Evolutionary conservation across 305 asterid genomes (phyloP).

Genomic region (Striga hermonthica): DNA sequence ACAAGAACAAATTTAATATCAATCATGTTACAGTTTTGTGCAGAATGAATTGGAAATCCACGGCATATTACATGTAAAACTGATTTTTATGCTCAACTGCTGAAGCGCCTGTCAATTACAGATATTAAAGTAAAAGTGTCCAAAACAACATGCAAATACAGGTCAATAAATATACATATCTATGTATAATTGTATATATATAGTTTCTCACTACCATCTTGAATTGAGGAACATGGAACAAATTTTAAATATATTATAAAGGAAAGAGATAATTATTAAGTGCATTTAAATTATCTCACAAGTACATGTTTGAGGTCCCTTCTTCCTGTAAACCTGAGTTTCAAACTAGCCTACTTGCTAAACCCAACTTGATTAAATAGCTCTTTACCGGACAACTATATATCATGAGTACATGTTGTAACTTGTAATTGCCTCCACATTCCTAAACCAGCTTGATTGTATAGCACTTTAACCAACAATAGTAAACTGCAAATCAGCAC

Average conservation of each 20-base stretch:
- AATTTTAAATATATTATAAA: neutral
- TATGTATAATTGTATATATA: neutral
- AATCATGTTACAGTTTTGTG: conserved; percentile 5
- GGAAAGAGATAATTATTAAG: neutral
- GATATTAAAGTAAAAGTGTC: neutral
- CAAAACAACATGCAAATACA: neutral
- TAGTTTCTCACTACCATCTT: conserved; percentile 22
- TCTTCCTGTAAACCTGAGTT: neutral
- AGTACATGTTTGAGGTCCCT: neutral
- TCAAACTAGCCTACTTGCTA: conserved; percentile 8
- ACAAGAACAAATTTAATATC: conserved; percentile 27
- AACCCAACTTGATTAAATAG: conserved; percentile 6
- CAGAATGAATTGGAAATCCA: conserved; percentile 21
- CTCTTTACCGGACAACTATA: neutral
- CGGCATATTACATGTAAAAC: conserved; percentile 19
- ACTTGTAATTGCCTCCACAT: neutral
- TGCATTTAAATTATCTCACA: neutral
- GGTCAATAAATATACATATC: neutral
- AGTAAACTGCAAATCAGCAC: neutral
- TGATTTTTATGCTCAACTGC: neutral
- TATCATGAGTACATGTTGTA: neutral
- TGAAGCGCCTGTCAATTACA: conserved; percentile 14
- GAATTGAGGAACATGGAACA: conserved; percentile 10
- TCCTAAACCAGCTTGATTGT: neutral
- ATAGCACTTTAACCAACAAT: neutral